These are phyloP conservation scores for Lipomyces sp. DNA, from an alignment of 805 yeast genomes.

Conservation along the genomic window DNA sequence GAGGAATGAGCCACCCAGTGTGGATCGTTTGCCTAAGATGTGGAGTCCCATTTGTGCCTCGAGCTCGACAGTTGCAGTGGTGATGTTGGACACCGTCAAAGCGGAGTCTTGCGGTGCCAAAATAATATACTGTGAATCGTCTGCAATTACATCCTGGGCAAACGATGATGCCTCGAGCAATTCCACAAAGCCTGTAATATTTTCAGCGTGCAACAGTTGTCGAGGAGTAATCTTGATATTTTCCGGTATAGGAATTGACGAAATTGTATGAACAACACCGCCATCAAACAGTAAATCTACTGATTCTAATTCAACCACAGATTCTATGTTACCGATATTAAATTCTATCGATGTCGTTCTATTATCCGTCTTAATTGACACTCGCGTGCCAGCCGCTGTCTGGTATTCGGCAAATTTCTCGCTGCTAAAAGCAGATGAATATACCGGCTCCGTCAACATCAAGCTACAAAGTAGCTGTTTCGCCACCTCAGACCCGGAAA, in stretches of 20 bases:
- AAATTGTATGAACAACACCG: constrained; percentile 31
- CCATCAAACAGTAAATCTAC: constrained; percentile 24
- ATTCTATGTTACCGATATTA: constrained; percentile 6
- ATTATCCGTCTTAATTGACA: constrained; percentile 9
- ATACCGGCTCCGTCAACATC: constrained; percentile 28
- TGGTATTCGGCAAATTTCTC: constrained; percentile 2
- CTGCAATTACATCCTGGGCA: constrained; percentile 13
- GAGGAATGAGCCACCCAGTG: constrained; percentile 15
- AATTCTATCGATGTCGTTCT: not conserved
- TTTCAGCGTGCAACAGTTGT: constrained; percentile 25
- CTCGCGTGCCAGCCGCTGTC: constrained; percentile 25
- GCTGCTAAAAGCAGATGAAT: constrained; percentile 11
- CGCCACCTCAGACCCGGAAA: constrained; percentile 10
- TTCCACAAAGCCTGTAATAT: constrained; percentile 20
- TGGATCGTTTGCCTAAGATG: constrained; percentile 20
- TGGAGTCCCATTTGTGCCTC: constrained; percentile 29
- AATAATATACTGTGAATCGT: constrained; percentile 23
- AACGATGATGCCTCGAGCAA: constrained; percentile 24
- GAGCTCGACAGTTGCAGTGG: constrained; percentile 20
- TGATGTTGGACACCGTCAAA: constrained; percentile 14
- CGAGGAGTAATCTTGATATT: constrained; percentile 28
- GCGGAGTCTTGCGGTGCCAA: constrained; percentile 29
- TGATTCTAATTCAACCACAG: not conserved
- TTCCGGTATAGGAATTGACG: constrained; percentile 30
- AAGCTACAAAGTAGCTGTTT: constrained; percentile 19